Percentiles rank a stretch among this genome's conserved stretches.
Conservation (phyloP, 345 rosid genomes). For the Salix suchowensis region DNA sequence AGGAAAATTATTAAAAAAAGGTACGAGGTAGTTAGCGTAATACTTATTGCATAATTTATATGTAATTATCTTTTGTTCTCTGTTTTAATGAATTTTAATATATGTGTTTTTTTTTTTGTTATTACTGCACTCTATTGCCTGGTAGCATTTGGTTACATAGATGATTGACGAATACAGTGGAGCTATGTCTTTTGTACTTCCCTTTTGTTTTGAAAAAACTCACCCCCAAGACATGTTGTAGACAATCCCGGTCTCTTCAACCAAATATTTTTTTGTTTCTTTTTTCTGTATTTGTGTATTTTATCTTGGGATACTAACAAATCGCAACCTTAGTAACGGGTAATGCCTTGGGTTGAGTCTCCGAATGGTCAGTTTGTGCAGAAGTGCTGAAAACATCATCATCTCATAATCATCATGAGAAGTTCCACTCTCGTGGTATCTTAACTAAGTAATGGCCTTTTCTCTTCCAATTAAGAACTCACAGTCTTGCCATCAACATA, state of each 20-base stretch:
- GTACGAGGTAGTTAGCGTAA: constrained; percentile 10
- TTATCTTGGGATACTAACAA: no score
- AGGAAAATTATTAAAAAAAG: constrained; percentile 17
- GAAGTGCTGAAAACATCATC: not conserved
- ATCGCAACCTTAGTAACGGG: no score
- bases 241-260: no score
- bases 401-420: not conserved
- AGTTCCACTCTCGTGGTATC: no score
- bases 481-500: not conserved
- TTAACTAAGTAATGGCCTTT: no score
- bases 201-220: no score
- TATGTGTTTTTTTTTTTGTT: constrained; percentile 12
- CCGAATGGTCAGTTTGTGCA: not conserved
- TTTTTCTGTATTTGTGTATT: no score
- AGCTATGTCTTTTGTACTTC: no score
- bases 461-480: not conserved
- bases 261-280: no score
- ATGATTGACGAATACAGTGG: no score
- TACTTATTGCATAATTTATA: constrained; percentile 15
- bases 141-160: not conserved
- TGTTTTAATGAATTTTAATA: constrained; percentile 27
- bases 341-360: not conserved
- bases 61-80: constrained; percentile 19
- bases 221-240: no score
- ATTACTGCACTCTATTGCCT: not conserved